Evolutionary conservation across 805 yeast genomes (phyloP), one percentile per base, ranked within the genome.

Genomic region (Komagataella pseudopastoris): DNA sequence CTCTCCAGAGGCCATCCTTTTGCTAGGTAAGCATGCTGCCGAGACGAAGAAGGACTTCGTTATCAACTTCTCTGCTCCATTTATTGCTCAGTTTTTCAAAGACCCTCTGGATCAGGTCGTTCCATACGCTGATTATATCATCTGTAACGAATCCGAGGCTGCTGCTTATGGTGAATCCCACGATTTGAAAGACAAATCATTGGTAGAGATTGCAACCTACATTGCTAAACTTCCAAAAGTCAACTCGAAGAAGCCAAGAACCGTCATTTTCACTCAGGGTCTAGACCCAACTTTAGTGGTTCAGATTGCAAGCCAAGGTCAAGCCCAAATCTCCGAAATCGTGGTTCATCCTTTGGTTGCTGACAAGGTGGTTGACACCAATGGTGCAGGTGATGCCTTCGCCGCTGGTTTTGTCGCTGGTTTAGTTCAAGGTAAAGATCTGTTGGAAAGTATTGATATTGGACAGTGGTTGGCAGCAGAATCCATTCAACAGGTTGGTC

Each of bases 371-470:
- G 82, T 77, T 53, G 99, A 93, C 74, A 88, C 98, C 63, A 93
- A 91, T 73, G 99, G 99, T 74, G 98, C 98, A 48, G 98, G 98
- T 69, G 97, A 91, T 66, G 96, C 97, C 12, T 91, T 91, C 65
- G 98, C 97, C 52, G 95, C 93, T 62, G 98, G 98, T 53, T 90
- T 91, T 69, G 70, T 89, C 56, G 96, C 96, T 55, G 93, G 90
- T 53, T 71, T 90, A 58, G 95, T 88, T 52, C 71, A 82, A 68
- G 88, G 83, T 57, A 80, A 85, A 66, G 59, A 76, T 24, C 65
- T 88, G 52, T 71, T 71, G 22, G 73, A 81, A 46, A 62, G 77
- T 51, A 76, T 91, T 56, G 88, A 84, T 60, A 78, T 83, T 68
- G 98, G 97, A 58, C 98, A 91, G 73, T 90, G 98, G 97, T 82